A percentile compares a stretch with the other conserved stretches of the same genome.
These are phyloP conservation scores for Apiotrichum sp. DNA, from an alignment of 1,284 basidiomycete genomes.

Conservation along the genomic window DNA sequence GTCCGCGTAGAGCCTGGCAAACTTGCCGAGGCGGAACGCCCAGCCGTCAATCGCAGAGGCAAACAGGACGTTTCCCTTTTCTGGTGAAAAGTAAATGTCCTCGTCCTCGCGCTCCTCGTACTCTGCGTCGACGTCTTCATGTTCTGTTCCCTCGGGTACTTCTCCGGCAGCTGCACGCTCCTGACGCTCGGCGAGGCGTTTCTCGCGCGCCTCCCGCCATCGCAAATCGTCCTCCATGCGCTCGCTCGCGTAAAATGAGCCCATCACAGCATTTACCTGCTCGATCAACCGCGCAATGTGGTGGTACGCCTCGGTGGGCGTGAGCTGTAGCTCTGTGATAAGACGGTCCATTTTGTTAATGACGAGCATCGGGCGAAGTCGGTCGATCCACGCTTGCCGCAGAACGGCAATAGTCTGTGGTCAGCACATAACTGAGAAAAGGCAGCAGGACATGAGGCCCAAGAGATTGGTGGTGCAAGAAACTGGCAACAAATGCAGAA, in stretches of 20 bases:
- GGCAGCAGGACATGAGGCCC: no score
- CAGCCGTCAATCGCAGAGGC: conserved; percentile 95
- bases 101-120: conserved; percentile 95
- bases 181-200: conserved; percentile 66
- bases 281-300: conserved; percentile 90
- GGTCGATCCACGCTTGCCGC: conserved; percentile 89
- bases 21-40: conserved; percentile 93
- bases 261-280: conserved; percentile 98
- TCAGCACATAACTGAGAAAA: no score
- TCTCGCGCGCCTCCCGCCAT: conserved; percentile 87
- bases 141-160: conserved; percentile 35
- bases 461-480: no score
- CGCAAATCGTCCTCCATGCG: conserved; percentile 95
- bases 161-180: conserved; percentile 50
- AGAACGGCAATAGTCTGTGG: conserved; percentile 88
- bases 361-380: conserved; percentile 82
- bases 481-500: no score
- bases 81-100: conserved; percentile 95
- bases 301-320: conserved; percentile 89
- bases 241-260: conserved; percentile 88
- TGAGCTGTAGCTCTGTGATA: conserved; percentile 86
- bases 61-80: conserved; percentile 93
- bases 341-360: conserved; percentile 97
- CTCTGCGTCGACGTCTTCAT: conserved; percentile 46
- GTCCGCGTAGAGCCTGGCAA: conserved; percentile 84